Evolutionary conservation across 331 rosid species (phyloP).

Genomic region (Arachis monticola): DNA sequence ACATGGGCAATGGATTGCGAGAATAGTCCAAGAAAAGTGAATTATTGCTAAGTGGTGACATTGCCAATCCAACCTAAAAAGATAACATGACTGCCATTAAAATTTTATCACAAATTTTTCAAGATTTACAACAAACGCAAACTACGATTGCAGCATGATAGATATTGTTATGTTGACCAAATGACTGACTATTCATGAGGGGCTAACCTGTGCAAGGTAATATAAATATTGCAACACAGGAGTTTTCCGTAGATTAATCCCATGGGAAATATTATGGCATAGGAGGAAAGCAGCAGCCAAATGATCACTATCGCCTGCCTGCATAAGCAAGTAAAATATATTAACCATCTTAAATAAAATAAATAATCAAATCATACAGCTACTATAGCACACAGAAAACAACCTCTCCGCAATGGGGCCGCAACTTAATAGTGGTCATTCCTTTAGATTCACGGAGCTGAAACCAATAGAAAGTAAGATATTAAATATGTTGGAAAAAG

Average conservation of each 20-base stretch:
- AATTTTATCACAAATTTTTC: conserved; percentile 10
- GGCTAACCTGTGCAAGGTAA: conserved; percentile 76
- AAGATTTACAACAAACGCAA: conserved; percentile 24
- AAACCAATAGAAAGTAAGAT: conserved; percentile 37
- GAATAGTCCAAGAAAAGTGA: conserved; percentile 81
- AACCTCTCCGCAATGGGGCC: conserved; percentile 91
- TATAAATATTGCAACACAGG: conserved; percentile 82
- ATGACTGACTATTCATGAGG: conserved; percentile 8
- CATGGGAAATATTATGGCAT: conserved; percentile 82
- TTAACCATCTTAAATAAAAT: conserved; percentile 31
- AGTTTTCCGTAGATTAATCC: conserved; percentile 71
- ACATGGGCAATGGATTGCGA: conserved; percentile 75
- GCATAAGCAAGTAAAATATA: conserved; percentile 25
- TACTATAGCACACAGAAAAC: conserved; percentile 27
- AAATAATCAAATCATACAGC: conserved; percentile 16
- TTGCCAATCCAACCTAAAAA: conserved; percentile 62
- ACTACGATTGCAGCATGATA: conserved; percentile 11
- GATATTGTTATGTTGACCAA: conserved; percentile 17
- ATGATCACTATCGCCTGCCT: conserved; percentile 88
- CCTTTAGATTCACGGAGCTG: conserved; percentile 87
- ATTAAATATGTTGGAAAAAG: conserved; percentile 7
- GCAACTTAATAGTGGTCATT: conserved; percentile 66
- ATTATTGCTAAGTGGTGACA: conserved; percentile 85
- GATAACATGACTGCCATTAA: conserved; percentile 11
- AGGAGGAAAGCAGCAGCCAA: conserved; percentile 78